These are phyloP conservation scores for Stephanodiscus triporus DNA, from an alignment of 108 stramenopile species.

Conservation along the genomic window DNA sequence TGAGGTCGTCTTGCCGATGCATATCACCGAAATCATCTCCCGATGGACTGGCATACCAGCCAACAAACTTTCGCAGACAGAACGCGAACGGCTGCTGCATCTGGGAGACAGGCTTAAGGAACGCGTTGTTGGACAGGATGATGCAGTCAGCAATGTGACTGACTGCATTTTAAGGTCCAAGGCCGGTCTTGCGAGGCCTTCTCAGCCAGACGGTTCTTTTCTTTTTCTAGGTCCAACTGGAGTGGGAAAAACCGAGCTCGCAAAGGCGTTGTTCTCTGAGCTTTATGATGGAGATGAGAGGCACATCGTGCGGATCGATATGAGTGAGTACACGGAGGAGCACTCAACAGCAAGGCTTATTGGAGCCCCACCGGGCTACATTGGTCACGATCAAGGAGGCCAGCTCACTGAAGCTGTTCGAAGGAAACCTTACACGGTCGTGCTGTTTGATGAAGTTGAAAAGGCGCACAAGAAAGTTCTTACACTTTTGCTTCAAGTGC, in stretches of 20 bases:
- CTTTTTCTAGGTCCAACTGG: slow-evolving; percentile 88
- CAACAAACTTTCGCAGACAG: slow-evolving; percentile 73
- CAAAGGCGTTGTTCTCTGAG: slow-evolving; percentile 75
- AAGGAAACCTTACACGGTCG: slow-evolving; percentile 92
- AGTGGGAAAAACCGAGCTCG: slow-evolving; percentile 86
- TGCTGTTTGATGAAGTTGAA: slow-evolving; percentile 96
- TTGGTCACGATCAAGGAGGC: slow-evolving; percentile 97
- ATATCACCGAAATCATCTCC: slow-evolving; percentile 83
- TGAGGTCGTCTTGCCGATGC: slow-evolving; percentile 79
- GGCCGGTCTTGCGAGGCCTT: slow-evolving; percentile 65
- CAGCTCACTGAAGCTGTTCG: slow-evolving; percentile 97
- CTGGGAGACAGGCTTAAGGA: slow-evolving; percentile 66
- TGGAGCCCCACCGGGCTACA: slow-evolving; percentile 92
- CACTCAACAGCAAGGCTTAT: slow-evolving; percentile 82
- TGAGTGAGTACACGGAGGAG: slow-evolving; percentile 92
- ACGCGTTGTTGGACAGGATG: slow-evolving; percentile 87
- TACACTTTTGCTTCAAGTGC: slow-evolving; percentile 89
- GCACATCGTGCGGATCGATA: slow-evolving; percentile 86
- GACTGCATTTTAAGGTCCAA: slow-evolving; percentile 73
- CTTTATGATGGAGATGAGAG: slow-evolving; percentile 83
- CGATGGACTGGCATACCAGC: slow-evolving; percentile 91
- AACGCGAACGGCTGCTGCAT: slow-evolving; percentile 80
- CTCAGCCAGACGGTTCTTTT: slow-evolving; percentile 74
- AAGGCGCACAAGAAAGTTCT: slow-evolving; percentile 97
- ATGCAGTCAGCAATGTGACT: slow-evolving; percentile 75